A percentile compares a stretch with the other conserved stretches of the same genome.
These are phyloP conservation scores for Debaryomyces coudertii DNA, from an alignment of 1,139 yeast genomes.

Conservation along the genomic window DNA sequence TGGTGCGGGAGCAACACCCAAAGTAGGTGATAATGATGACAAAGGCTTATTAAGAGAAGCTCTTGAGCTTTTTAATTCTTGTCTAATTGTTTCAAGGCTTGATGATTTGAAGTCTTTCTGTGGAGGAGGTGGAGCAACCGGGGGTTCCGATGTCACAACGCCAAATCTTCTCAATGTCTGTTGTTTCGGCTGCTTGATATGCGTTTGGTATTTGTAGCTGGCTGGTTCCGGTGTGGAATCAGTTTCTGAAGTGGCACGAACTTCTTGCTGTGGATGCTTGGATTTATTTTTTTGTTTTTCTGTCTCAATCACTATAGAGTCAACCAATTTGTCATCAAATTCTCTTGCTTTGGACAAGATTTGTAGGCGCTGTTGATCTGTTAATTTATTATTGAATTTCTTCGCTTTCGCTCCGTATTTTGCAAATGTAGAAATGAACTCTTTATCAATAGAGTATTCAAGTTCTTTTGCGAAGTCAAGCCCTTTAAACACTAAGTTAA, in stretches of 20 bases:
- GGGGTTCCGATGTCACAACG: constrained; percentile 37
- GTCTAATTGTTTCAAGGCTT: constrained; percentile 45
- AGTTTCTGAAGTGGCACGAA: constrained; percentile 11
- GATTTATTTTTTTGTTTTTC: constrained; percentile 32
- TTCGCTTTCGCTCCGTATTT: constrained; percentile 68
- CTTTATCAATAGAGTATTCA: constrained; percentile 49
- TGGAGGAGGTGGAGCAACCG: constrained; percentile 45
- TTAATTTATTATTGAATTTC: constrained; percentile 64
- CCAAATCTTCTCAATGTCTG: constrained; percentile 56
- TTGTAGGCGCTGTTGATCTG: constrained; percentile 60
- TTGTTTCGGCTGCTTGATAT: constrained; percentile 37
- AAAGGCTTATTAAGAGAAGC: constrained; percentile 18
- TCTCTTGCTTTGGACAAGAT: constrained; percentile 60
- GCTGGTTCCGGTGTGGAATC: constrained; percentile 22
- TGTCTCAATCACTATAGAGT: constrained; percentile 50
- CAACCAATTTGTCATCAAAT: constrained; percentile 57
- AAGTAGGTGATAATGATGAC: constrained; percentile 16
- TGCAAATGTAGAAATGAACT: constrained; percentile 54
- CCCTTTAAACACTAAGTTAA: constrained; percentile 66
- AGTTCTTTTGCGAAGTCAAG: constrained; percentile 64
- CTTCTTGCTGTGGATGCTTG: neutral
- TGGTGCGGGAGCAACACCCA: constrained; percentile 60
- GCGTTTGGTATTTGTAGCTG: constrained; percentile 28
- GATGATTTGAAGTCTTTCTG: constrained; percentile 36
- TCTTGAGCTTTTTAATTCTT: constrained; percentile 36